A percentile compares a stretch with the other conserved stretches of the same genome.
phyloP scores from a whole-genome alignment of 192 early-diverging fungal species.

The Entomortierella lignicola region DNA sequence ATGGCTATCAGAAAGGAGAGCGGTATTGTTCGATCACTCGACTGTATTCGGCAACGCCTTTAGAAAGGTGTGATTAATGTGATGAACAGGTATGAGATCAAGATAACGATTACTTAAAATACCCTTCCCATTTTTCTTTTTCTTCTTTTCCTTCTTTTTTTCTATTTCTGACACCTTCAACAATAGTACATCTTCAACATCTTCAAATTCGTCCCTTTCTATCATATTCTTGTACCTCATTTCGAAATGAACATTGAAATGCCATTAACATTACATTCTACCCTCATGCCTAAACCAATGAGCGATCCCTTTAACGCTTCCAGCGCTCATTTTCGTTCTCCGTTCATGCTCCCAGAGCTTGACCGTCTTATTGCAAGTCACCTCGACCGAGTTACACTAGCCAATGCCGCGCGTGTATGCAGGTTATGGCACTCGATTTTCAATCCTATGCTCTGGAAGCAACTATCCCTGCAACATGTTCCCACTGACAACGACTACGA shows the following conservation, averaged over 20 bases:
- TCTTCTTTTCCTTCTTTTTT: constrained; percentile 2
- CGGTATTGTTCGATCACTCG: too few relatives aligned
- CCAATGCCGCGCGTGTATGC: constrained; percentile 45
- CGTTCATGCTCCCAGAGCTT: constrained; percentile 48
- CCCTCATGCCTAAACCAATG: not conserved
- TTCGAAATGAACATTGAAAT: constrained; percentile 1
- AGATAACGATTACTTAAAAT: too few relatives aligned
- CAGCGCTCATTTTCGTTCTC: constrained; percentile 3
- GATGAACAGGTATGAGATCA: too few relatives aligned
- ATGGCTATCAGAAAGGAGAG: too few relatives aligned
- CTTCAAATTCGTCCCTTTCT: not conserved
- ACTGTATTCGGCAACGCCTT: too few relatives aligned
- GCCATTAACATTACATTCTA: constrained; percentile 3
- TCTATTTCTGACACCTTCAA: not conserved
- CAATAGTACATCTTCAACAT: too few relatives aligned
- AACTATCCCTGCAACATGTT: constrained; percentile 32
- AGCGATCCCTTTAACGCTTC: not conserved
- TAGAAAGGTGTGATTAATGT: too few relatives aligned
- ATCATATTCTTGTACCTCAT: not conserved
- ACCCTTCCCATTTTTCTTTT: not conserved
- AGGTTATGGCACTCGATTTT: constrained; percentile 43
- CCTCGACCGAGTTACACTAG: constrained; percentile 29
- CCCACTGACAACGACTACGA: constrained; percentile 38
- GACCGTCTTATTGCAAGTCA: constrained; percentile 45
- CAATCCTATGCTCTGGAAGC: constrained; percentile 40